phyloP scores from a whole-genome alignment of 768 basidiomycete species.

The Lactarius quietus region DNA sequence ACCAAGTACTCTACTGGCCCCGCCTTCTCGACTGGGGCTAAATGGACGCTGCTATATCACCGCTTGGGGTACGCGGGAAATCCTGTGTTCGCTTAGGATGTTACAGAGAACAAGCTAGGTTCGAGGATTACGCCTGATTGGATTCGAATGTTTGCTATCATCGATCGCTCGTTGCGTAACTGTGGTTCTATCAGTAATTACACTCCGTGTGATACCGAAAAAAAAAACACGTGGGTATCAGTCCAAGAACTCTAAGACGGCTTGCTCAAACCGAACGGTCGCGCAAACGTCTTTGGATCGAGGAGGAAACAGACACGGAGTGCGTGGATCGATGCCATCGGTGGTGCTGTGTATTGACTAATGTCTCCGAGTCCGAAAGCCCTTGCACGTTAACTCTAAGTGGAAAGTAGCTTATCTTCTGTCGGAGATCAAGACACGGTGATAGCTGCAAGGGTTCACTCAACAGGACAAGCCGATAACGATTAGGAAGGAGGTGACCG shows the following conservation, averaged over 20 bases:
- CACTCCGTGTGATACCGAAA: not conserved
- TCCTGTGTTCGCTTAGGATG: constrained; percentile 1
- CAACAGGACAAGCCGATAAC: not conserved
- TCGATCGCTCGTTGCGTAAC: not conserved
- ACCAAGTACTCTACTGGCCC: not conserved
- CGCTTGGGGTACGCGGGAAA: not conserved
- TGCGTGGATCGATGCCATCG: not conserved
- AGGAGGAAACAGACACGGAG: not conserved
- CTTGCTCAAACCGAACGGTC: not conserved
- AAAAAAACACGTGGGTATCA: not conserved
- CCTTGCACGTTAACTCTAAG: not conserved
- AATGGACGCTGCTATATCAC: not conserved
- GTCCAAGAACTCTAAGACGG: not conserved
- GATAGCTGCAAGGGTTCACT: not conserved
- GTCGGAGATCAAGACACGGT: not conserved
- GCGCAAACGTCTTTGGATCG: not conserved
- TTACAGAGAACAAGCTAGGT: not conserved
- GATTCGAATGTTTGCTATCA: not conserved
- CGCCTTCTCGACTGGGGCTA: not conserved
- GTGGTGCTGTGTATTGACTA: not conserved
- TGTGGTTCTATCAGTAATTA: constrained; percentile 2
- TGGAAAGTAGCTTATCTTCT: not conserved
- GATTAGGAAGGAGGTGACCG: not conserved
- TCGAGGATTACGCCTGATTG: not conserved
- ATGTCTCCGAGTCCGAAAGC: not conserved